Evolutionary conservation across 2,329 filamentous ascomycete genomes (phyloP).

Genomic region (Torrubiellomyces zombiae): DNA sequence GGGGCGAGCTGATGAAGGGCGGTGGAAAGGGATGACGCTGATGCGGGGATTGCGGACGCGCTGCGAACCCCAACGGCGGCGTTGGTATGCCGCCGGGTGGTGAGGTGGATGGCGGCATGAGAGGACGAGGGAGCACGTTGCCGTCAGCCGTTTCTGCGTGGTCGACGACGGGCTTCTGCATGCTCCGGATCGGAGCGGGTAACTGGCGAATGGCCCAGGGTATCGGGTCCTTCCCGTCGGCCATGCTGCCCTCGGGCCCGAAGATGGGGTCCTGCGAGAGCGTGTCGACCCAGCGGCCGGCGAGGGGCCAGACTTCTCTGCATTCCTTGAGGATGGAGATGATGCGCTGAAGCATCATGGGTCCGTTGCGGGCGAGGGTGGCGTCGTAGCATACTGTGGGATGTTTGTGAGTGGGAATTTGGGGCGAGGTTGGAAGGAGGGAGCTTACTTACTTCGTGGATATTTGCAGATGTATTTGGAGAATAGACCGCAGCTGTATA

Average conservation of each 20-base stretch:
- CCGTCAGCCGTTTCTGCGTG: slow-evolving; percentile 1
- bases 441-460: slow-evolving; percentile 22
- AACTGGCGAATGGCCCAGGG: slow-evolving; percentile 10
- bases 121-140: slow-evolving; percentile 1
- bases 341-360: slow-evolving; percentile 27
- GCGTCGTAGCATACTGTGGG: slow-evolving; percentile 25
- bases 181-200: slow-evolving; percentile 3
- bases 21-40: too few relatives aligned
- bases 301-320: slow-evolving; percentile 34
- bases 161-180: slow-evolving; percentile 2
- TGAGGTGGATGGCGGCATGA: too few relatives aligned
- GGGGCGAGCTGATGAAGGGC: too few relatives aligned
- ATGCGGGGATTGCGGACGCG: too few relatives aligned
- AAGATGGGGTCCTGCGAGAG: slow-evolving; percentile 23
- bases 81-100: too few relatives aligned
- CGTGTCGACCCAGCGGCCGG: slow-evolving; percentile 33
- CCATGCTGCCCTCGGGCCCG: slow-evolving; percentile 30
- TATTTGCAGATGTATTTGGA: slow-evolving; percentile 35
- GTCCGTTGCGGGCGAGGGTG: slow-evolving; percentile 21
- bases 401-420: neutral
- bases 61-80: too few relatives aligned
- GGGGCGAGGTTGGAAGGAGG: neutral
- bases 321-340: slow-evolving; percentile 29
- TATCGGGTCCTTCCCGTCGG: slow-evolving; percentile 24
- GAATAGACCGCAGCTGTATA: slow-evolving; percentile 37